These are phyloP conservation scores for Trichomonascaceae sp. DNA, from an alignment of 1,139 yeast genomes.

Conservation along the genomic window DNA sequence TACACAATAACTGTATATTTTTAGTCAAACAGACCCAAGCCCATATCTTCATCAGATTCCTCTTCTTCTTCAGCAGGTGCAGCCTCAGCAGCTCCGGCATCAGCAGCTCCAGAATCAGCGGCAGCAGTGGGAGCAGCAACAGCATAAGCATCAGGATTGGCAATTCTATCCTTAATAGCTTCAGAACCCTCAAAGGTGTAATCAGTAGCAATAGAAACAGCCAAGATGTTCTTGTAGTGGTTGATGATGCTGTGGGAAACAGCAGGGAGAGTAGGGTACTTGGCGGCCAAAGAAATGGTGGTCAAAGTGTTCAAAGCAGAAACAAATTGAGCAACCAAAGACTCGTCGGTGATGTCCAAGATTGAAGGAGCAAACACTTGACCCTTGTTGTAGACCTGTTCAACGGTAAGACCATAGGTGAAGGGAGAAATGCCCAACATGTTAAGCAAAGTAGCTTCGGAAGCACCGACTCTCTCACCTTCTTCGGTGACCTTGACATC, in stretches of 20 bases:
- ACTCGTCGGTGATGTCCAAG: constrained; percentile 98
- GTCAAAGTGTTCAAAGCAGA: constrained; percentile 92
- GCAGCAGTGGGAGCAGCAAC: constrained; percentile 89
- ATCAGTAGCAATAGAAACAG: constrained; percentile 96
- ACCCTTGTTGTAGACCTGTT: constrained; percentile 97
- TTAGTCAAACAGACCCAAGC: constrained; percentile 99
- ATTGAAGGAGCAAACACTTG: constrained; percentile 95
- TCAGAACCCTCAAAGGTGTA: constrained; percentile 99
- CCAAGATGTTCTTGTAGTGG: constrained; percentile 98
- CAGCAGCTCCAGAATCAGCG: constrained; percentile 55
- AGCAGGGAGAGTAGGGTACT: constrained; percentile 99
- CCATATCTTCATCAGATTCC: constrained; percentile 94
- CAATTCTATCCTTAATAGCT: constrained; percentile 98
- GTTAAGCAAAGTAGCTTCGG: constrained; percentile 98
- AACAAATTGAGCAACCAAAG: constrained; percentile 86
- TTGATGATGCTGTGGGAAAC: constrained; percentile 98
- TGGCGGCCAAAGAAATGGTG: constrained; percentile 92
- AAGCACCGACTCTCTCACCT: constrained; percentile 91
- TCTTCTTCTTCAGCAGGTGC: constrained; percentile 74
- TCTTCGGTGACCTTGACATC: constrained; percentile 93
- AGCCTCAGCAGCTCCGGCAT: constrained; percentile 65
- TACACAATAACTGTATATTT: not conserved
- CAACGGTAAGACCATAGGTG: constrained; percentile 96
- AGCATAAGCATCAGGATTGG: constrained; percentile 99
- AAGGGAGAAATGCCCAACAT: constrained; percentile 99